Conservation (phyloP, 2,329 filamentous ascomycete genomes). For the Trichoderma cornu-damae region DNA sequence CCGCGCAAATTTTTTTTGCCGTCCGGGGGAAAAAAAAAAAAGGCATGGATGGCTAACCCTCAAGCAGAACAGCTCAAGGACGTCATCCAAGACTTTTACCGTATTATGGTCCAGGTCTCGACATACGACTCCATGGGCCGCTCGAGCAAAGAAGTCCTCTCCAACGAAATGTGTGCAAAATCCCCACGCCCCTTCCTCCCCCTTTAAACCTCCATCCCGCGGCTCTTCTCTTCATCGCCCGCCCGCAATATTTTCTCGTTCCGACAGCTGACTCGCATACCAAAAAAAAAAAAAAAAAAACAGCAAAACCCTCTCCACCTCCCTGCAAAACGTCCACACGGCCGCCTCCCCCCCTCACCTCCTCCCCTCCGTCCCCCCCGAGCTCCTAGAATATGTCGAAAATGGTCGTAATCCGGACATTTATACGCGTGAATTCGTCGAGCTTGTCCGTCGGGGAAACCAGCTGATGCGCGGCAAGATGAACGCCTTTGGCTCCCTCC, state of each 20-base stretch:
- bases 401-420: conserved; percentile 68
- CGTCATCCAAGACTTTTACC: conserved; percentile 59
- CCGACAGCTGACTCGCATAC: not conserved
- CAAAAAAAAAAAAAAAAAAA: not conserved
- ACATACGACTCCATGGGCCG: conserved; percentile 53
- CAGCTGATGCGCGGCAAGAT: conserved; percentile 63
- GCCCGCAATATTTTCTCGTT: no score
- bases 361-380: conserved; percentile 53
- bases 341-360: conserved; percentile 37
- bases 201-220: not conserved
- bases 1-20: not conserved
- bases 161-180: conserved; percentile 43
- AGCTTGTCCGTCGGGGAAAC: conserved; percentile 60
- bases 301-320: conserved; percentile 38
- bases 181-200: not conserved
- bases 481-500: conserved; percentile 54
- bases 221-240: no score
- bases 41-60: not conserved
- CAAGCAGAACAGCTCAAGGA: conserved; percentile 53
- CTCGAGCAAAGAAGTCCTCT: conserved; percentile 52
- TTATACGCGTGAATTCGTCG: conserved; percentile 68
- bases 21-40: not conserved
- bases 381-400: conserved; percentile 64
- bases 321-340: conserved; percentile 37
- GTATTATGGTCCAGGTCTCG: conserved; percentile 57